Evolutionary conservation across 345 rosid genomes (phyloP).

Genomic region (Raphanus sativus): DNA sequence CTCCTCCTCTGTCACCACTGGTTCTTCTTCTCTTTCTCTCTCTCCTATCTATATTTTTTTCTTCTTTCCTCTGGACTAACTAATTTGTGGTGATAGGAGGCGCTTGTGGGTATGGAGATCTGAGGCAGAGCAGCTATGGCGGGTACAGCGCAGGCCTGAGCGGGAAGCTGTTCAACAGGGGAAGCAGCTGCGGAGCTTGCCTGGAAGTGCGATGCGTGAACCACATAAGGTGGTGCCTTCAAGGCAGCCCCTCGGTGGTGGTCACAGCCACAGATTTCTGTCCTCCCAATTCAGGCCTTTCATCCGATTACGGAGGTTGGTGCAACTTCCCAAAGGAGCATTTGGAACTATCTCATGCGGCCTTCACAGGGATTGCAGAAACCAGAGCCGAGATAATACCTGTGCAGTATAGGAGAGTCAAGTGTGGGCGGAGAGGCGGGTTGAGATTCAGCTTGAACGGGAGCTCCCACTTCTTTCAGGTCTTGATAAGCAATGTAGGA

Average conservation of each 20-base stretch:
- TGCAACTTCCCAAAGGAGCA: constrained; percentile 91
- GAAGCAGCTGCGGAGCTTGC: constrained; percentile 91
- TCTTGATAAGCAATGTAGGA: constrained; percentile 77
- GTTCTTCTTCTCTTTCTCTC: constrained; percentile 38
- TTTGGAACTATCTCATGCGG: constrained; percentile 86
- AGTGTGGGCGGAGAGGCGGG: constrained; percentile 68
- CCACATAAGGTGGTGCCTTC: constrained; percentile 79
- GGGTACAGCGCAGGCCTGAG: constrained; percentile 77
- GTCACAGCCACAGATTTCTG: constrained; percentile 95
- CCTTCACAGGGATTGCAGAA: constrained; percentile 80
- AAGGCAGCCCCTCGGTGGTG: constrained; percentile 76
- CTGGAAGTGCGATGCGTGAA: constrained; percentile 84
- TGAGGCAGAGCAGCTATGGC: constrained; percentile 68
- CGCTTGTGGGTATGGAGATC: constrained; percentile 92
- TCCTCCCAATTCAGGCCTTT: constrained; percentile 83
- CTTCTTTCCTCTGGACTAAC: constrained; percentile 3
- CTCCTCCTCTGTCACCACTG: constrained; percentile 56
- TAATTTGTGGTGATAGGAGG: constrained; percentile 55
- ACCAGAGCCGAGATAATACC: constrained; percentile 70
- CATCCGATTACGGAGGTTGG: constrained; percentile 87
- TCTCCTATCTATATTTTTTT: not conserved
- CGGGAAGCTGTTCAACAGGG: constrained; percentile 72
- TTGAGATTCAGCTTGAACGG: constrained; percentile 78
- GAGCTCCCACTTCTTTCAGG: constrained; percentile 65
- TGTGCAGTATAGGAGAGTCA: constrained; percentile 78